phyloP scores from a whole-genome alignment of 805 yeast species.

The Teunomyces stri region DNA sequence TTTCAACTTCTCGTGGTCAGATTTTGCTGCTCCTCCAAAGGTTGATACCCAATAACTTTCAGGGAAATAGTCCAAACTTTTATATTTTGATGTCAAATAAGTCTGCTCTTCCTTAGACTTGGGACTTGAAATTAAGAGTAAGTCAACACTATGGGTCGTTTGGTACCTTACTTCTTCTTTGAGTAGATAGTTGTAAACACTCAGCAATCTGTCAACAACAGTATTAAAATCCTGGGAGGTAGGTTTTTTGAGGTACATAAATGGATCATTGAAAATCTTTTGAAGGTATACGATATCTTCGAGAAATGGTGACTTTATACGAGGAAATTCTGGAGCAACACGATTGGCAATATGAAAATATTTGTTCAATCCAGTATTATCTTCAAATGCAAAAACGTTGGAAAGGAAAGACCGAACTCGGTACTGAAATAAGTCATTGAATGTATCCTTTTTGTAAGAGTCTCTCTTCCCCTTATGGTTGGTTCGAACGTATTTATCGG shows the following conservation, averaged over 20 bases:
- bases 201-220: constrained; percentile 21
- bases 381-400: constrained; percentile 35
- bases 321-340: constrained; percentile 20
- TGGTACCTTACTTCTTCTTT: constrained; percentile 27
- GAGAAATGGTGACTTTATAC: constrained; percentile 23
- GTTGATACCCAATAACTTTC: constrained; percentile 35
- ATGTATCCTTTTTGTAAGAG: constrained; percentile 36
- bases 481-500: constrained; percentile 27
- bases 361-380: constrained; percentile 45
- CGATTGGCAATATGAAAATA: constrained; percentile 33
- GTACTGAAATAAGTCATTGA: constrained; percentile 36
- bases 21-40: constrained; percentile 23
- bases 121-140: constrained; percentile 12
- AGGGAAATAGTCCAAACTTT: constrained; percentile 26
- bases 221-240: constrained; percentile 18
- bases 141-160: constrained; percentile 15
- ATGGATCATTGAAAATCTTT: constrained; percentile 36
- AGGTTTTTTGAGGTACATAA: constrained; percentile 22
- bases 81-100: constrained; percentile 18
- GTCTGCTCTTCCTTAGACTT: constrained; percentile 13
- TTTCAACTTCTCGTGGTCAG: constrained; percentile 14
- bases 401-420: constrained; percentile 35
- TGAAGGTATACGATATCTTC: constrained; percentile 31
- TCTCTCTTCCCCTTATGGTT: constrained; percentile 21
- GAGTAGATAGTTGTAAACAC: constrained; percentile 28